Base-by-base conservation (phyloP, 495 filamentous ascomycete species). In the Monascus purpureus region DNA sequence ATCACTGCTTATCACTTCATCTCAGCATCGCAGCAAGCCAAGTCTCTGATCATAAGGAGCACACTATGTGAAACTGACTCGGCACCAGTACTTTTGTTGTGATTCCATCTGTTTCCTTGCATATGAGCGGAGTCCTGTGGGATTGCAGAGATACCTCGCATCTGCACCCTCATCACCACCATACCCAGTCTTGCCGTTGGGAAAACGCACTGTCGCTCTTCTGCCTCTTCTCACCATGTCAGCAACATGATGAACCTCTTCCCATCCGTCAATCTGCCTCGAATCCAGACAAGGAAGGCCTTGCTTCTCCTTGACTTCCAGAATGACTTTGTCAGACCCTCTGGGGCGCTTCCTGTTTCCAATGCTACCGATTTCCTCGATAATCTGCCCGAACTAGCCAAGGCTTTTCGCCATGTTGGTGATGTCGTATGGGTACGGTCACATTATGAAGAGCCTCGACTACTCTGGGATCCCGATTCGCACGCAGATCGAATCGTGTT, bases 381-480 rank as follows among this genome's bases (percentile, higher is more conserved):
- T 15, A 68, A 65, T 2, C 70, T 86, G 18, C 64, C 75, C 7
- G 52, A 65, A 1, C 60, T 97, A 5, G 72, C 74, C 16, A 72
- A 71, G 8, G 60, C 65, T 15, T 95, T 97, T 46, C 82, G 90
- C 30, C 70, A 70, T 9, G 57, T 62, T 15, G 84, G 84, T 32
- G 80, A 88, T 47, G 67, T 96, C 31, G 75, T 95, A 47, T 96
- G 87, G 86, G 70, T 93, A 23, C 79, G 77, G 22, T 83, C 80
- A 35, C 68, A 79, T 33, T 88, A 75, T 46, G 73, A 80, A 41
- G 59, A 60, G 24, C 68, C 73, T 18, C 69, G 77, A 20, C 45
- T 59, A 26, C 42, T 63, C 41, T 55, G 66, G 16, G 65, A 72
- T 23, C 50, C 58, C 27, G 53, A 60, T 24, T 52, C 42, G 18